Evolutionary conservation across 78 protist species (phyloP), one percentile per base, ranked within the genome.

Genomic region (Dictyostelium intermedium): DNA sequence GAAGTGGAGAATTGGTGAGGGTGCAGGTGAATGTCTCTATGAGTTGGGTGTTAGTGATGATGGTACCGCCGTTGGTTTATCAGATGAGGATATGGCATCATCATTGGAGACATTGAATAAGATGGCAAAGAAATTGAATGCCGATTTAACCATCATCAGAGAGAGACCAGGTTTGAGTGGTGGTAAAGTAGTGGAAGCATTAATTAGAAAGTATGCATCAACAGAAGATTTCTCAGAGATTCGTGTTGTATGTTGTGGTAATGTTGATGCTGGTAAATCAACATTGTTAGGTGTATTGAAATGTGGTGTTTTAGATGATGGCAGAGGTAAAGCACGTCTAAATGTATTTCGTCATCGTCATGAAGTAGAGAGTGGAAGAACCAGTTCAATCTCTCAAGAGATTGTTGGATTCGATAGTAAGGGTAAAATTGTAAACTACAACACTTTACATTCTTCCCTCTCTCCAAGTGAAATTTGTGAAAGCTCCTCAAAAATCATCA

Each of bases 321-420:
- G 99, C 1, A 93, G 99, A n/a, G 99, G 99, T 16, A 78, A 25
- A n/a, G 97, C 98, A 4, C 96, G 99, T 23, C 37, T 84, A 35
- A 41, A 87, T 43, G 91, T 98, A 2, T 98, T 98, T 91, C 39
- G 93, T 10, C 99, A 98, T 96, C 77, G 84, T 82, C 99, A 98
- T 74, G 99, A 98, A 83, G 82, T 96, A 32, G 97, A 97, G 39
- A 56, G 93, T 10, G 99, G 99, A 1, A 37, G 99, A 27, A 98
- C 99, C 25, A 91, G 97, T 27, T 70, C 95, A 37, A 74, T 98
- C 50, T n/a, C 83, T 35, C 96, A 97, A 16, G 97, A 97, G 16
- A 70, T 97, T 30, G 74, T 98, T 35, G 99, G 99, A 5, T 97
- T 96, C 63, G 96, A 97, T 41, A 78, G 92, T 70, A 23, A 85